A percentile compares a stretch with the other conserved stretches of the same genome.
phyloP scores from a whole-genome alignment of 371 early-diverging fungal genomes.

The Lichtheimia ramosa region DNA sequence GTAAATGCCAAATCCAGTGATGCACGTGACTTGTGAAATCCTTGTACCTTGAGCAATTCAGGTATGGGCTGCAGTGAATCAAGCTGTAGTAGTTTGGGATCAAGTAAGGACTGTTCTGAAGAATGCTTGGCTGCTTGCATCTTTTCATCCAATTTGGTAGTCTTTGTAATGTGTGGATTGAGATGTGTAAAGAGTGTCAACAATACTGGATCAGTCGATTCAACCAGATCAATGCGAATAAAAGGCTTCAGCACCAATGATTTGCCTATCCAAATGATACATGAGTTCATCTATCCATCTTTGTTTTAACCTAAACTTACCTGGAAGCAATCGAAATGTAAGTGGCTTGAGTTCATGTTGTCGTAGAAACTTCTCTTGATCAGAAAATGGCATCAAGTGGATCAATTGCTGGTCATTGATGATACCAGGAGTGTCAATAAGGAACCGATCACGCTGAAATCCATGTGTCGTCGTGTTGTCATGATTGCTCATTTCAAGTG shows the following conservation, averaged over 20 bases:
- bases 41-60: conserved; percentile 32
- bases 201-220: conserved; percentile 43
- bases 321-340: conserved; percentile 31
- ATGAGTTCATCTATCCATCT: neutral
- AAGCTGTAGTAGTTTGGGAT: conserved; percentile 12
- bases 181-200: conserved; percentile 61
- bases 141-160: conserved; percentile 37
- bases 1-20: conserved; percentile 63
- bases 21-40: conserved; percentile 50
- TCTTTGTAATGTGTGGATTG: conserved; percentile 60
- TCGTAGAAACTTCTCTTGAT: conserved; percentile 50
- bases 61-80: conserved; percentile 26
- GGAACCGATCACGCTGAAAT: conserved; percentile 48
- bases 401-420: conserved; percentile 56
- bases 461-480: conserved; percentile 20
- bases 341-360: conserved; percentile 46
- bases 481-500: conserved; percentile 30
- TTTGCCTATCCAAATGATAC: conserved; percentile 16
- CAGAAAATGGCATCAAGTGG: conserved; percentile 43
- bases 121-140: conserved; percentile 5
- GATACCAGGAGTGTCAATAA: conserved; percentile 71
- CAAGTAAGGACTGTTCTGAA: conserved; percentile 1
- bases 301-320: conserved; percentile 1
- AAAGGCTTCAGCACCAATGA: conserved; percentile 62
- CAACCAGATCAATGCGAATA: conserved; percentile 63